Evolutionary conservation across 1,284 basidiomycete genomes (phyloP).

Genomic region (Ustilago tritici): DNA sequence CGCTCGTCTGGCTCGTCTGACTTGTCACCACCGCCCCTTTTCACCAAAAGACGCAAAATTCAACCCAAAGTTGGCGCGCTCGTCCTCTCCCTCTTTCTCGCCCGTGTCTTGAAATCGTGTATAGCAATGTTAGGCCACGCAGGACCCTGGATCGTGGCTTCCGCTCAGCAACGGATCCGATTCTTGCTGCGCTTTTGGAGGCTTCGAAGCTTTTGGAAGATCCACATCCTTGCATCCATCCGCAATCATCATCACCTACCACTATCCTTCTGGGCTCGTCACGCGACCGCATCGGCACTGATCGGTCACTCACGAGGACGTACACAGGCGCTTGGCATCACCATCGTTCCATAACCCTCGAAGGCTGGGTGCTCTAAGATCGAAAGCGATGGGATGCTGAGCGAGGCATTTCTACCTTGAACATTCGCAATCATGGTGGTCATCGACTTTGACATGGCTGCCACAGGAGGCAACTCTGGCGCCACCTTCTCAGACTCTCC

Average conservation of each 20-base stretch:
- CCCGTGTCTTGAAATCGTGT: neutral
- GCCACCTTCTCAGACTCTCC: constrained; percentile 64
- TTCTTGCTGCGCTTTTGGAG: constrained; percentile 22
- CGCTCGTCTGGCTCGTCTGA: constrained; percentile 12
- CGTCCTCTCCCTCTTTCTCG: neutral
- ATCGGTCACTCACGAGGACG: neutral
- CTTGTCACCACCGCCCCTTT: constrained; percentile 5
- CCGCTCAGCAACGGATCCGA: constrained; percentile 30
- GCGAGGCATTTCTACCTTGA: neutral
- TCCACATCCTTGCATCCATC: constrained; percentile 19
- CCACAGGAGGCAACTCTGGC: constrained; percentile 37
- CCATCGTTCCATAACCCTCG: neutral
- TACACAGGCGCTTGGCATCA: constrained; percentile 5
- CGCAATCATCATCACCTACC: neutral
- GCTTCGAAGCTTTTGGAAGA: constrained; percentile 7
- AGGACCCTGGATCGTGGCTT: constrained; percentile 22
- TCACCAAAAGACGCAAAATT: neutral
- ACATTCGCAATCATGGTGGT: constrained; percentile 56
- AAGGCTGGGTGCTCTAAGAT: neutral
- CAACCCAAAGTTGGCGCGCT: neutral
- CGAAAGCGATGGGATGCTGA: constrained; percentile 9
- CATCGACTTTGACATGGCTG: constrained; percentile 61
- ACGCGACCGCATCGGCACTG: neutral
- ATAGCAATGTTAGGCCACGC: neutral
- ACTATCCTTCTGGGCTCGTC: neutral